Evolutionary conservation across 768 basidiomycete genomes (phyloP), one percentile per base, ranked within the genome.

Genomic region (Candolleomyces aberdarensis): DNA sequence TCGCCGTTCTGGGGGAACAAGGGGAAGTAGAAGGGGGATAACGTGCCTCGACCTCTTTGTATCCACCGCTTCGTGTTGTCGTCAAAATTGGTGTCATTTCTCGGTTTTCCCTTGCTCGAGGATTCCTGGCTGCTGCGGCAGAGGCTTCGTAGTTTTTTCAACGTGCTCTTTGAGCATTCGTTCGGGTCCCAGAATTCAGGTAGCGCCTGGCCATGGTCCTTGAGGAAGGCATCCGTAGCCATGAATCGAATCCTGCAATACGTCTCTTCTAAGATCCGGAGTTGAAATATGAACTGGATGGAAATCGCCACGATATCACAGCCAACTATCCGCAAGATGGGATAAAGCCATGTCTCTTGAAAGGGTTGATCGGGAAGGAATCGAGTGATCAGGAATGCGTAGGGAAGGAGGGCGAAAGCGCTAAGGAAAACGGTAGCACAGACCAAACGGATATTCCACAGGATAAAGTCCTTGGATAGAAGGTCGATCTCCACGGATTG

Each of bases 261-360:
- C 8, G 39, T 39, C n/a, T 56, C 54, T 43, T 58, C 49, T 29
- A 58, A 31, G 32, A 58, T 51, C 20, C 57, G 57, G 32, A 58
- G 36, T 36, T 58, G 57, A 15, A 58, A 32, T 2, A 58, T 41
- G 5, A 58, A 26, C 26, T 58, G 57, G 46, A 49, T 36, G 22
- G 31, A 20, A 47, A 58, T 49, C 31, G 57, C 57, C 6, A 51
- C 39, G 6, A 50, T 5, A 15, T 50, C 47, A 19, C 57, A 48
- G 5, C 57, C 57, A 19, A 40, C 36, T n/a, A 58, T 58, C 15
- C 57, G 19, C 17, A 58, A 11, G n/a, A 50, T 22, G 17, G 57
- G 57, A n/a, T n/a, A 58, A 19, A 48, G 32, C 57, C 57, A 58
- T 9, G 47, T 58, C 31, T 6, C 8, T 13, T 51, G 22, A 46